Percentiles rank a stretch among this genome's conserved stretches.
These are phyloP conservation scores for Xylaria longipes DNA, from an alignment of 495 filamentous ascomycete genomes.

Conservation along the genomic window DNA sequence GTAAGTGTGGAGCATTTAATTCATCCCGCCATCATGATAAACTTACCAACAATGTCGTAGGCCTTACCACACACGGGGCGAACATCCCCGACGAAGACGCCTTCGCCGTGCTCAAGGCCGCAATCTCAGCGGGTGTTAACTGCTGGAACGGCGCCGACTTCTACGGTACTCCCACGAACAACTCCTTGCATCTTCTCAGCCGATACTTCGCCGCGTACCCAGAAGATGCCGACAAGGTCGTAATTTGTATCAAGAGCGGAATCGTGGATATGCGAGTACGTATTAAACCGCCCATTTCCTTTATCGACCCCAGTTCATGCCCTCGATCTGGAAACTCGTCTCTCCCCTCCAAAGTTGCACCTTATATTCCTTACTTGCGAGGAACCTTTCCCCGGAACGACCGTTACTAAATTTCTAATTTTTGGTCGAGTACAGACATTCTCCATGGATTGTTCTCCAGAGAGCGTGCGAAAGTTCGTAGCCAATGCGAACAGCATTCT, in stretches of 20 bases:
- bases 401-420: not conserved
- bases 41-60: constrained; percentile 38
- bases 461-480: constrained; percentile 63
- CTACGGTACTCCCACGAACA: constrained; percentile 44
- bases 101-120: constrained; percentile 66
- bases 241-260: constrained; percentile 67
- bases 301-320: no score
- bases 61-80: constrained; percentile 66
- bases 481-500: constrained; percentile 63
- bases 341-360: not conserved
- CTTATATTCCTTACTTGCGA: no score
- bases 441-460: constrained; percentile 52
- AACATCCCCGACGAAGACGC: constrained; percentile 61
- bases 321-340: not conserved
- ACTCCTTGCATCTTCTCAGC: constrained; percentile 60
- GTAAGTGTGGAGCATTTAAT: constrained; percentile 23
- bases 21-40: not conserved
- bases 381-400: not conserved
- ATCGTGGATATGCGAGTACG: constrained; percentile 18
- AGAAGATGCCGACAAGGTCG: constrained; percentile 64
- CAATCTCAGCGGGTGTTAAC: constrained; percentile 63
- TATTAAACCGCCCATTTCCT: not conserved
- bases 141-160: constrained; percentile 77
- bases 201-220: constrained; percentile 68
- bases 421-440: not conserved